Evolutionary conservation across 192 early-diverging fungal species (phyloP), one percentile per base, ranked within the genome.

Genomic region (Oehlia diaphana): DNA sequence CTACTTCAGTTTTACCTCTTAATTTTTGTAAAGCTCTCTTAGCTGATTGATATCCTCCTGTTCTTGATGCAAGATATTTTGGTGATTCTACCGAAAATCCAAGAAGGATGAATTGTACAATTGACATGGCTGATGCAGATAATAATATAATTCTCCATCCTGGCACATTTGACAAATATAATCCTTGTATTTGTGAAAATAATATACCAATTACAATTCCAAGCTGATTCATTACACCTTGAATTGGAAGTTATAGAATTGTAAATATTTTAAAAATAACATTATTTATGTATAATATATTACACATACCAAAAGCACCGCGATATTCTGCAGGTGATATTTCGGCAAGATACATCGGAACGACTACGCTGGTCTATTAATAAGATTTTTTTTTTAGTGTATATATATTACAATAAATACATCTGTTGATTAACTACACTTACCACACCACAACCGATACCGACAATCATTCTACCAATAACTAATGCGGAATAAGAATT

Each of bases 1-100:
- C 83, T 10, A 89, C 88, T 37, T 88, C 83, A 28, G 81, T 76
- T 21, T 72, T 76, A 4, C 90, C 90, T 63, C 92, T 86, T 42
- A 95, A 82, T 44, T 83, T 82, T 50, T 82, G 44, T 26, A 95
- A 83, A 5, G 91, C 82, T 33, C 80, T 79, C 64, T 89, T 89
- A 2, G 92, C 89, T 42, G 86, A 83, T 53, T 79, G 61, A 35
- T 81, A 77, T 0, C 90, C 86, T 62, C 87, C 87, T 4, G 88
- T 83, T 28, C 87, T 80, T 3, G 87, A 83, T 23, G 87, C 88
- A 64, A 95, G 80, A 65, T 88, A 92, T 26, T 89, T 87, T 16
- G 96, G 96, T 23, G 92, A 94, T 76, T 98, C 96, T 4, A 94
- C 93, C 63, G 92, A 91, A 53, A 94, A 88, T 4, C 89, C 85